phyloP scores from a whole-genome alignment of 345 rosid species.

The Pistacia atlantica region DNA sequence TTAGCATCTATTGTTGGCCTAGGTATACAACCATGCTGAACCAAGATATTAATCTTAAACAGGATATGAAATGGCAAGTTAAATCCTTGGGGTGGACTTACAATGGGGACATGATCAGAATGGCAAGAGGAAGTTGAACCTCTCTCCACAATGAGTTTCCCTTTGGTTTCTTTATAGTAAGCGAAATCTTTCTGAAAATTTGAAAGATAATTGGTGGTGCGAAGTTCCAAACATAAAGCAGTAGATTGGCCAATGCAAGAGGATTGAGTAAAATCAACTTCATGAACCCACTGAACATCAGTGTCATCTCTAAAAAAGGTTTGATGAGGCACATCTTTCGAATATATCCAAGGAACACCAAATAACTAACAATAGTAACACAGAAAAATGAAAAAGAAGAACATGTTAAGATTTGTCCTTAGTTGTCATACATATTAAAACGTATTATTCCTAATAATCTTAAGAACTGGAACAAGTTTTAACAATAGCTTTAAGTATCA shows the following conservation, averaged over 20 bases:
- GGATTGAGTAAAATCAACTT: slow-evolving; percentile 49
- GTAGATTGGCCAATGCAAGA: slow-evolving; percentile 53
- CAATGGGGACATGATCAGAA: slow-evolving; percentile 41
- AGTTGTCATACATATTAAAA: too few species aligned
- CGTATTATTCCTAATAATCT: too few species aligned
- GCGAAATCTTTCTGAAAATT: slow-evolving; percentile 32
- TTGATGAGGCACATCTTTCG: slow-evolving; percentile 11
- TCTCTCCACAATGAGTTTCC: slow-evolving; percentile 20
- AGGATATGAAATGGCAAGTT: slow-evolving; percentile 42
- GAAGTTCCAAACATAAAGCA: slow-evolving; percentile 57
- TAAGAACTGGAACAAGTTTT: too few species aligned
- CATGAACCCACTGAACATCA: slow-evolving; percentile 51
- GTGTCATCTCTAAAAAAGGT: slow-evolving; percentile 31
- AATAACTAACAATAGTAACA: neutral
- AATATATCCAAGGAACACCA: slow-evolving; percentile 37
- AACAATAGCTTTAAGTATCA: too few species aligned
- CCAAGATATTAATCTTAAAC: slow-evolving; percentile 47
- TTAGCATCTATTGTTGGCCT: slow-evolving; percentile 41
- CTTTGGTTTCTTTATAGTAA: slow-evolving; percentile 30
- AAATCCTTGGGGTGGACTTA: slow-evolving; percentile 34
- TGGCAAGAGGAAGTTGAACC: slow-evolving; percentile 31
- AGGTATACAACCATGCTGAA: slow-evolving; percentile 48
- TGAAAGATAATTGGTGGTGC: slow-evolving; percentile 25
- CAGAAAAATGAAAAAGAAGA: too few species aligned
- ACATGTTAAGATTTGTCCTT: too few species aligned